These are phyloP conservation scores for Kwoniella pini DNA, from an alignment of 768 basidiomycete species.

Conservation along the genomic window DNA sequence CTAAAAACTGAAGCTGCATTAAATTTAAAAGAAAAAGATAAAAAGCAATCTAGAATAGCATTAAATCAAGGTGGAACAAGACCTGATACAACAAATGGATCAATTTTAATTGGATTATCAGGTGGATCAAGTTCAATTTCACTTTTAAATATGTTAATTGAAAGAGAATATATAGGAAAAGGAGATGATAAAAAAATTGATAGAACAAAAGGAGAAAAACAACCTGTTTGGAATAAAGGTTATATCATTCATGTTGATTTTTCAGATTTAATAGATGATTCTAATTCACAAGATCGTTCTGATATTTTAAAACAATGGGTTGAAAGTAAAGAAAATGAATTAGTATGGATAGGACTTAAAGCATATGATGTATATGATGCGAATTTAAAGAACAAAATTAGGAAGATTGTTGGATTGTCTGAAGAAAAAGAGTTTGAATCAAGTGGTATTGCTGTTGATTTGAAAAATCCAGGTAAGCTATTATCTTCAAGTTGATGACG, in stretches of 20 bases:
- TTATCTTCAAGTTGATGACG: neutral
- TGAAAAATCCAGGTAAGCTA: slow-evolving; percentile 25
- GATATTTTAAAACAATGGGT: slow-evolving; percentile 24
- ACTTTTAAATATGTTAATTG: slow-evolving; percentile 40
- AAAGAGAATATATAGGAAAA: slow-evolving; percentile 32
- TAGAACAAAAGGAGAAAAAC: slow-evolving; percentile 40
- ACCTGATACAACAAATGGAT: slow-evolving; percentile 35
- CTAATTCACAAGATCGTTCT: slow-evolving; percentile 19
- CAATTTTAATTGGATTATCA: slow-evolving; percentile 39
- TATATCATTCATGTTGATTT: slow-evolving; percentile 52
- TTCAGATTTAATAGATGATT: slow-evolving; percentile 27
- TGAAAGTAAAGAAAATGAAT: slow-evolving; percentile 10
- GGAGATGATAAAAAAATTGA: slow-evolving; percentile 27
- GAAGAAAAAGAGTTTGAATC: neutral
- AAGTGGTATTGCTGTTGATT: slow-evolving; percentile 13
- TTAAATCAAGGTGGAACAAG: slow-evolving; percentile 13
- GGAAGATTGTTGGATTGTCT: slow-evolving; percentile 8
- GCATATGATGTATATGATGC: slow-evolving; percentile 50
- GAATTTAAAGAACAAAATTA: neutral
- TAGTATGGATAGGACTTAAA: slow-evolving; percentile 34
- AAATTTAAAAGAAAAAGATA: neutral
- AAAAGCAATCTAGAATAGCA: slow-evolving; percentile 9
- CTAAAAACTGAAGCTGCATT: slow-evolving; percentile 15
- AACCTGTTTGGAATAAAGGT: slow-evolving; percentile 42
- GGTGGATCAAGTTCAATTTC: slow-evolving; percentile 49